These are phyloP conservation scores for Ophidiomyces ophidiicola DNA, from an alignment of 2,329 filamentous ascomycete genomes.

Conservation along the genomic window DNA sequence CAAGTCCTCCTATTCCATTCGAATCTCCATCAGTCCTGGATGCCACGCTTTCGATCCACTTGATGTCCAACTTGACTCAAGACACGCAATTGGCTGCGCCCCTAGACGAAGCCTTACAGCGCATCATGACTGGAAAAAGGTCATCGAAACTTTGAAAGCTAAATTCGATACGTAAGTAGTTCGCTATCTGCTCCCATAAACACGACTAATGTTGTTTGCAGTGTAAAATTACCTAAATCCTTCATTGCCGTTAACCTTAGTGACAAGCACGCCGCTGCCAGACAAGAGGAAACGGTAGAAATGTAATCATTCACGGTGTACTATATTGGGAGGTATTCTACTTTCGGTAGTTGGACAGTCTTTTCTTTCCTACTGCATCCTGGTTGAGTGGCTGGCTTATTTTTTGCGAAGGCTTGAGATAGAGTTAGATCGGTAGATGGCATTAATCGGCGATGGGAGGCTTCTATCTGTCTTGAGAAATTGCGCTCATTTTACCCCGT, in stretches of 20 bases:
- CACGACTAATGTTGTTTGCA: conserved; percentile 14
- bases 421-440: too few relatives aligned
- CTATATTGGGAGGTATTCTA: conserved; percentile 5
- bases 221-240: conserved; percentile 41
- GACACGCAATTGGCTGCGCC: conserved; percentile 90
- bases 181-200: conserved; percentile 4
- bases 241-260: conserved; percentile 42
- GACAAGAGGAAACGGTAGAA: conserved; percentile 7
- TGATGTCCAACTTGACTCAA: conserved; percentile 89
- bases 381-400: too few relatives aligned
- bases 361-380: too few relatives aligned
- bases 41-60: conserved; percentile 94
- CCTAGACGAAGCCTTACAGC: conserved; percentile 80
- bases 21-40: conserved; percentile 88
- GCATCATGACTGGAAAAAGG: conserved; percentile 88
- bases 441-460: too few relatives aligned
- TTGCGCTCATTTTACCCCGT: too few relatives aligned
- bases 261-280: conserved; percentile 33
- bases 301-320: neutral
- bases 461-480: too few relatives aligned
- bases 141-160: conserved; percentile 87
- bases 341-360: too few relatives aligned
- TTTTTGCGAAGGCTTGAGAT: too few relatives aligned
- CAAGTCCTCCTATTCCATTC: conserved; percentile 85
- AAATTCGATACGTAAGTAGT: conserved; percentile 80